Evolutionary conservation across 805 yeast genomes (phyloP).

Genomic region (Spathaspora girioi): DNA sequence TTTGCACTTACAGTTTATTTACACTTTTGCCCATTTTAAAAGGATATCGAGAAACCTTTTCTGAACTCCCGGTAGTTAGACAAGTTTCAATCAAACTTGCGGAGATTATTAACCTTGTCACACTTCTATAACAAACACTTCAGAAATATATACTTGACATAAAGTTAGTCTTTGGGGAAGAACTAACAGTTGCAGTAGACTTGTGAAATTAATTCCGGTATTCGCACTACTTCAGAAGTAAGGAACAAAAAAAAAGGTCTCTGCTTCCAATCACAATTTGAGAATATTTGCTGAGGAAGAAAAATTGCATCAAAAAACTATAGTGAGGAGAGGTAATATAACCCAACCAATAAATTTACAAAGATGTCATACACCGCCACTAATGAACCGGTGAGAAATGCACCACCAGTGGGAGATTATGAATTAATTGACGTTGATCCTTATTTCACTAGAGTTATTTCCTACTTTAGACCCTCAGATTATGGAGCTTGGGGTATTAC

Average conservation of each 20-base stretch:
- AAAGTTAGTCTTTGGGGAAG: too few species aligned
- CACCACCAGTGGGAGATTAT: constrained; percentile 35
- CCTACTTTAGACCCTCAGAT: constrained; percentile 70
- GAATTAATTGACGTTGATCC: constrained; percentile 76
- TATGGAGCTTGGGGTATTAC: constrained; percentile 45
- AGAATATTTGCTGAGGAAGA: constrained; percentile 17
- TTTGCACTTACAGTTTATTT: too few species aligned
- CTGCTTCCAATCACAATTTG: constrained; percentile 35
- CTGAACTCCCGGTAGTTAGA: too few species aligned
- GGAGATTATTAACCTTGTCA: too few species aligned
- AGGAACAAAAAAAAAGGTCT: not conserved
- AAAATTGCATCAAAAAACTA: constrained; percentile 1
- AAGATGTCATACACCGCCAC: constrained; percentile 37
- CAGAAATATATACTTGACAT: too few species aligned
- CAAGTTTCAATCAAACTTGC: too few species aligned
- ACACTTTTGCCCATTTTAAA: too few species aligned
- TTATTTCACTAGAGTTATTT: constrained; percentile 64
- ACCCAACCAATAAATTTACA: constrained; percentile 1
- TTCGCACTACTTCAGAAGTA: not conserved
- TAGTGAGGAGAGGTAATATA: not conserved
- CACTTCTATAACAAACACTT: too few species aligned
- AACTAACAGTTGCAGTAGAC: too few species aligned
- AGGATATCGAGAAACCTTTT: too few species aligned
- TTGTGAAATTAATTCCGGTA: not conserved
- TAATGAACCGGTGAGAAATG: constrained; percentile 40